These are phyloP conservation scores for Aureobasidium sp. DNA, from an alignment of 2,329 filamentous ascomycete species.

Conservation along the genomic window DNA sequence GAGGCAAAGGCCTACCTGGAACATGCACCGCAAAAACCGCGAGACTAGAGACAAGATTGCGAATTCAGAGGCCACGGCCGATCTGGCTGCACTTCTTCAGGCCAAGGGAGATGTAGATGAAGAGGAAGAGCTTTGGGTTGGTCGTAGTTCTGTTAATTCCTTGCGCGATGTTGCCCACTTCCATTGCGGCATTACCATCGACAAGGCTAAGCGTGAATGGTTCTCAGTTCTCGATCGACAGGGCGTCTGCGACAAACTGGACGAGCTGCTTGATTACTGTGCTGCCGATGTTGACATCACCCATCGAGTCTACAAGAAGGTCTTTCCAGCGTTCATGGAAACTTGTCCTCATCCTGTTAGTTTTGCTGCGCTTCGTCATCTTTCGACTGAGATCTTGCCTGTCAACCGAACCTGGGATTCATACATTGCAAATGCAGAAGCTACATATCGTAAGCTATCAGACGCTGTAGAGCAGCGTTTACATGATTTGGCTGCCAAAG, in stretches of 20 bases:
- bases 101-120: constrained; percentile 59
- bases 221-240: constrained; percentile 75
- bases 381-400: constrained; percentile 89
- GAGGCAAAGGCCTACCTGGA: constrained; percentile 90
- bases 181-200: constrained; percentile 83
- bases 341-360: constrained; percentile 95
- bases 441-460: constrained; percentile 70
- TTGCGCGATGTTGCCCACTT: constrained; percentile 93
- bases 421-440: constrained; percentile 78
- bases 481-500: constrained; percentile 65
- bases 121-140: constrained; percentile 93
- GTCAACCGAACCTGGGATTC: constrained; percentile 81
- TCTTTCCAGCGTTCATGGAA: constrained; percentile 82
- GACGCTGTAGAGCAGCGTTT: constrained; percentile 73
- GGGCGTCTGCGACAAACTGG: constrained; percentile 63
- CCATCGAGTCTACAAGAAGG: constrained; percentile 86
- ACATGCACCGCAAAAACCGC: constrained; percentile 87
- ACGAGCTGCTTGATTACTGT: constrained; percentile 86
- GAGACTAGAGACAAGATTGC: constrained; percentile 76
- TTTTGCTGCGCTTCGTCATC: constrained; percentile 84
- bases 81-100: constrained; percentile 64
- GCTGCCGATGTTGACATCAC: constrained; percentile 90
- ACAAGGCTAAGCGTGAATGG: constrained; percentile 79
- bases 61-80: constrained; percentile 61
- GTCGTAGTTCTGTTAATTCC: constrained; percentile 90